Conservation (phyloP, 2,329 filamentous ascomycete species). For the Trichoderma sp. region DNA sequence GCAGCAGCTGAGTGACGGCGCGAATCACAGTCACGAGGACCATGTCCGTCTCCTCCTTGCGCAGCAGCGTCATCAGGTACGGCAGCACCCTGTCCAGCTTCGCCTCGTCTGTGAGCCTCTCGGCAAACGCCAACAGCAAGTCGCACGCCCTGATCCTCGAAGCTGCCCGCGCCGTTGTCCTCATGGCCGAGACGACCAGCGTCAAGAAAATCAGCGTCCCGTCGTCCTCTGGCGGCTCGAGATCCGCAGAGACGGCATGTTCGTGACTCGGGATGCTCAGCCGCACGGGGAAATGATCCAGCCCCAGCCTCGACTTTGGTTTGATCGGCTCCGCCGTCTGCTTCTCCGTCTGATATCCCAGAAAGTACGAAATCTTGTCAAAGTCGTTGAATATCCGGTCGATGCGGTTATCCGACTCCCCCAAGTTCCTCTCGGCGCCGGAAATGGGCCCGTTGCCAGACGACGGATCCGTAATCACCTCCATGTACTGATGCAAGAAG, state of each 20-base stretch:
- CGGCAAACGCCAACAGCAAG: constrained; percentile 85
- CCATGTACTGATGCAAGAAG: constrained; percentile 97
- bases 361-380: constrained; percentile 94
- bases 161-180: constrained; percentile 86
- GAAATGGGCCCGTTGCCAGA: constrained; percentile 74
- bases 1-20: constrained; percentile 84
- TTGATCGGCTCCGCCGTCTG: constrained; percentile 37
- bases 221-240: constrained; percentile 72
- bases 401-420: constrained; percentile 90
- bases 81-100: constrained; percentile 92
- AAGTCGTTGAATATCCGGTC: constrained; percentile 92
- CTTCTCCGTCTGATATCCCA: constrained; percentile 70
- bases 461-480: constrained; percentile 86
- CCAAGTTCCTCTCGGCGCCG: constrained; percentile 68
- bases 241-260: constrained; percentile 64
- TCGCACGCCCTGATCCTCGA: constrained; percentile 89
- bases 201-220: constrained; percentile 92
- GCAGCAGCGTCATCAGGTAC: constrained; percentile 78
- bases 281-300: constrained; percentile 75
- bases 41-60: constrained; percentile 75
- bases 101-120: constrained; percentile 89
- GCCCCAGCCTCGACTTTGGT: constrained; percentile 49
- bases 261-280: constrained; percentile 86
- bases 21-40: constrained; percentile 85
- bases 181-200: constrained; percentile 81